Base-by-base conservation (phyloP, 2,329 filamentous ascomycete genomes). In the Ascochyta pisi region DNA sequence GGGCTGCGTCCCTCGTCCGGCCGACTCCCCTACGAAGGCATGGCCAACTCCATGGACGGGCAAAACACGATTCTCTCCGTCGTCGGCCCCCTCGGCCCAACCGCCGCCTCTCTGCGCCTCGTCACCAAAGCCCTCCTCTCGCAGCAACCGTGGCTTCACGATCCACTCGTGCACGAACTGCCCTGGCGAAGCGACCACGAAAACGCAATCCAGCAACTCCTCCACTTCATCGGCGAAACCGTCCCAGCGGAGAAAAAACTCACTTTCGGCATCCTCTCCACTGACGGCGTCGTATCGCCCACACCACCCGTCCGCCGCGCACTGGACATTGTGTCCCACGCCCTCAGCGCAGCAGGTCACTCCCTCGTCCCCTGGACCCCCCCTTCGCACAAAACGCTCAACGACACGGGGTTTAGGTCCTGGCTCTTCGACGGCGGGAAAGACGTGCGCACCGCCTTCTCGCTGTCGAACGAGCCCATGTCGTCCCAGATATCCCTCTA, bases 91-190 rank as follows among this genome's bases (percentile, higher is more conserved):
- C 69, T 92, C 13, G 83, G 83, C 0, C 83, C 82, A 0, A 85
- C 83, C 1, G 73, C 83, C 1, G 77, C 79, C 1, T 82, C 81
- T 0, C 65, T 90, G 12, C 81, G 80, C 35, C 72, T 90, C 3
- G 66, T 86, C 2, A 79, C 86, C 2, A 81, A 85, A 63, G 76
- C 82, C 0, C 68, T 90, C 2, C 74, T 92, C 1, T 77, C 76
- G 12, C 81, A 81, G 29, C 65, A 84, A 49, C 89, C 89, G 0
- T 91, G 89, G 89, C 73, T 85, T 1, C 75, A 84, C 60, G 89
- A 91, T 68, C 88, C 89, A 0, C 75, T 86, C 0, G 86, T 88
- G 0, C 74, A 86, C 37, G 85, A 89, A 19, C 77, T 91, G 0
- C 88, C 88, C 0, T 91, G 87, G 83, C 81, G 87, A 2, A 78